phyloP scores from a whole-genome alignment of 345 rosid genomes.

The Dovyalis caffra region DNA sequence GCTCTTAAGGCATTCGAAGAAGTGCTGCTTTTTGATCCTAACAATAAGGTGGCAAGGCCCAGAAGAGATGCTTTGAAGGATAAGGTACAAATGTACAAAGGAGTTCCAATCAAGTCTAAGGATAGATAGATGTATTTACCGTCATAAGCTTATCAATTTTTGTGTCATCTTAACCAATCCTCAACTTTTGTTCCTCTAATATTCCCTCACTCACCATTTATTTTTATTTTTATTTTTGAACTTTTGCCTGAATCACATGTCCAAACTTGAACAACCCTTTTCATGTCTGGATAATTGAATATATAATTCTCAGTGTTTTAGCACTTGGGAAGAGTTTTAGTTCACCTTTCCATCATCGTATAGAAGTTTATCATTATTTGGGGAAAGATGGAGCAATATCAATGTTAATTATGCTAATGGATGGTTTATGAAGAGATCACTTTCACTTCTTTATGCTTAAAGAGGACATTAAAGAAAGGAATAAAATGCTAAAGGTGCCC shows the following conservation, averaged over 20 bases:
- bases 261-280: background rate
- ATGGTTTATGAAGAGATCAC: too few relatives aligned
- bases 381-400: too few relatives aligned
- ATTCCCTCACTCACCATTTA: background rate
- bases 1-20: conserved; percentile 96
- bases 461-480: background rate
- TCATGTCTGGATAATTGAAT: background rate
- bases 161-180: background rate
- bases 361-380: too few relatives aligned
- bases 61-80: conserved; percentile 73
- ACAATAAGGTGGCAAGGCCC: conserved; percentile 81
- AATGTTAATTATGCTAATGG: too few relatives aligned
- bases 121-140: conserved; percentile 53
- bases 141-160: background rate
- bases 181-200: background rate
- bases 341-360: too few relatives aligned
- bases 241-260: background rate
- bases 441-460: too few relatives aligned
- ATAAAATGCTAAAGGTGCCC: background rate
- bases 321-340: too few relatives aligned
- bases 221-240: background rate
- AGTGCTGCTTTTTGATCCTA: conserved; percentile 86
- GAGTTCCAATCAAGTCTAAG: conserved; percentile 71
- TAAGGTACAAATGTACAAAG: conserved; percentile 71
- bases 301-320: background rate